Evolutionary conservation across 345 rosid genomes (phyloP).

Genomic region (Pelargonium nanum): DNA sequence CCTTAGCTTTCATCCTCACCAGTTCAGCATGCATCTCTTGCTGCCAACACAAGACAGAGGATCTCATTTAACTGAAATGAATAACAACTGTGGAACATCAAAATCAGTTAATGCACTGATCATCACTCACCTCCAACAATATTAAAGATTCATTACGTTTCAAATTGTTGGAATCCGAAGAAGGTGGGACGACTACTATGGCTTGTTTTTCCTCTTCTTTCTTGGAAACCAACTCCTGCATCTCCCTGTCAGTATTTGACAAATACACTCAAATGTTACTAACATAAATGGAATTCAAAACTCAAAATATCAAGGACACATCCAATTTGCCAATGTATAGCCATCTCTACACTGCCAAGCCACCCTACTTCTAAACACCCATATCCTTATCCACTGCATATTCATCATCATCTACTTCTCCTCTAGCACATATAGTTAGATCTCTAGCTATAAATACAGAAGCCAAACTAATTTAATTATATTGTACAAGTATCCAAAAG

Average conservation of each 20-base stretch:
- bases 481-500: too few species aligned
- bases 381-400: too few species aligned
- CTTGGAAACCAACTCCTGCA: constrained; percentile 35
- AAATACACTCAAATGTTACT: too few species aligned
- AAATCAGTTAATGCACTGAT: background rate
- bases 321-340: too few species aligned
- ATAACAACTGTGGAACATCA: background rate
- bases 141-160: constrained; percentile 26
- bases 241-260: constrained; percentile 17
- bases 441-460: too few species aligned
- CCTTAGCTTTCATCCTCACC: constrained; percentile 41
- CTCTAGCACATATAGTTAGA: too few species aligned
- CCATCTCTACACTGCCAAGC: too few species aligned
- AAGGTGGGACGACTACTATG: constrained; percentile 25
- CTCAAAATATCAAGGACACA: background rate
- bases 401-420: too few species aligned
- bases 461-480: too few species aligned
- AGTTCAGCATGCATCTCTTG: constrained; percentile 52
- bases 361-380: too few species aligned
- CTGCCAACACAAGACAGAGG: constrained; percentile 4
- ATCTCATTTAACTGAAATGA: background rate
- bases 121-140: constrained; percentile 39
- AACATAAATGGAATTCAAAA: background rate
- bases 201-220: constrained; percentile 36
- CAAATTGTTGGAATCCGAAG: constrained; percentile 26